Base-by-base conservation (phyloP, 2,329 filamentous ascomycete genomes). In the Fusarium sp. region DNA sequence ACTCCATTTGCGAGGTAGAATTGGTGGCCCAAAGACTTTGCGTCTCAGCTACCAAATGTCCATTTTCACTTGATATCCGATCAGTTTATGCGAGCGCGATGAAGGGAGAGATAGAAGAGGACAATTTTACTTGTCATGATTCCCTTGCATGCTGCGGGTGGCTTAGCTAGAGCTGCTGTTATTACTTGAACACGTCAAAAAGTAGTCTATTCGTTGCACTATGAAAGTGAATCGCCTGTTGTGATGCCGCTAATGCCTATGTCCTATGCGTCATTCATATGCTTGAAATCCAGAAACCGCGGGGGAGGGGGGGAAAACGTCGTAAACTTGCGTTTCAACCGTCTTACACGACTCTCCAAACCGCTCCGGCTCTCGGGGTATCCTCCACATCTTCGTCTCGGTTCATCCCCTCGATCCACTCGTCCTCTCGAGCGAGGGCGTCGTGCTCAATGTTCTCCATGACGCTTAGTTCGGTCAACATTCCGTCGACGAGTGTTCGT, bases 381-480 rank as follows among this genome's bases (percentile, higher is more conserved):
- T 78, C 72, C 58, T 80, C 78, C 17, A 76, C 77, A 13, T 80
- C 78, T 6, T 79, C 81, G 22, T 80, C 79, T 48, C 81, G 75
- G 71, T 86, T 88, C 80, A 87, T 84, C 59, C 74, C 79, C 76
- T 82, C 82, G 43, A 92, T 86, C 87, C 90, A 91, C 42, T 81
- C 81, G 58, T 83, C 83, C 77, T 92, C 90, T 44, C 84, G 81
- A 46, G 78, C 79, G 53, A 88, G 77, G 6, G 87, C 85, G 70
- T 88, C 87, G 46, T 79, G 80, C 78, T 91, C 88, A 58, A 92
- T 86, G 72, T 85, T 82, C 57, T 83, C 83, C 90, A 92, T 92
- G 62, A 85, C 63, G n/a, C 77, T 77, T 66, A 92, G 78, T 80
- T 92, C 90, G n/a, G 80, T 81, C 44, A 90, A 77, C 89, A 91